Percentiles rank a stretch among this genome's conserved stretches.
Evolutionary conservation across 2,329 filamentous ascomycete species (phyloP).

Genomic region (Xylariales sp.): DNA sequence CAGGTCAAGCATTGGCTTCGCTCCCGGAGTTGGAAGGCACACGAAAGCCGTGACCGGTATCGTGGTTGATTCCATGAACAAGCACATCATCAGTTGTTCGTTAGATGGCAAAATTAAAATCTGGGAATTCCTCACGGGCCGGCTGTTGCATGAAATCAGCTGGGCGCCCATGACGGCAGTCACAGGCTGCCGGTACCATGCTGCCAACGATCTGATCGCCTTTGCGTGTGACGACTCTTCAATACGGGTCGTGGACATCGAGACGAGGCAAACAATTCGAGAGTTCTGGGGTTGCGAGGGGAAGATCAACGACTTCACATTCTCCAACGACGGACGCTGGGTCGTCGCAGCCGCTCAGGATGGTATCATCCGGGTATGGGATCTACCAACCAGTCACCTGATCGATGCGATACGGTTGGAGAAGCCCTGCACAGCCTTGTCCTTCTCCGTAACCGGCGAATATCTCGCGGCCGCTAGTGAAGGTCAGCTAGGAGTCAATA

Average conservation of each 20-base stretch:
- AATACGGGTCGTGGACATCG: slow-evolving; percentile 83
- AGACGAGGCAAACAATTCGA: slow-evolving; percentile 85
- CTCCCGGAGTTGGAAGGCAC: slow-evolving; percentile 65
- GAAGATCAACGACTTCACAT: slow-evolving; percentile 74
- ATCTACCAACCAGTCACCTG: slow-evolving; percentile 89
- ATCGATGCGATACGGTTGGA: slow-evolving; percentile 86
- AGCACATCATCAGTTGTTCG: slow-evolving; percentile 77
- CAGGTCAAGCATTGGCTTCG: slow-evolving; percentile 36
- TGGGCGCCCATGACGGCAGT: slow-evolving; percentile 77
- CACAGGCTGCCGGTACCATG: slow-evolving; percentile 74
- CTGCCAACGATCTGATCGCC: slow-evolving; percentile 78
- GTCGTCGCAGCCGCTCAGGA: slow-evolving; percentile 84
- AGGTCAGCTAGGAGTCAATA: slow-evolving; percentile 78
- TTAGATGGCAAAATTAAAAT: slow-evolving; percentile 94
- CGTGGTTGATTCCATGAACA: slow-evolving; percentile 85
- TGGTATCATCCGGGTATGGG: slow-evolving; percentile 81
- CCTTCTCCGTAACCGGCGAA: slow-evolving; percentile 87
- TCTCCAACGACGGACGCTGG: slow-evolving; percentile 93
- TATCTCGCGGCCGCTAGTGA: slow-evolving; percentile 88
- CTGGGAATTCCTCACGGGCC: slow-evolving; percentile 89
- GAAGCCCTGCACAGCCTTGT: slow-evolving; percentile 74
- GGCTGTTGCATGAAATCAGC: slow-evolving; percentile 73
- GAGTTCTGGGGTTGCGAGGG: slow-evolving; percentile 82
- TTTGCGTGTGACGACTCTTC: slow-evolving; percentile 86
- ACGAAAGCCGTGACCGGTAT: slow-evolving; percentile 80